Base-by-base conservation (phyloP, 1,284 basidiomycete species). In the Apiotrichum veenhuisii region DNA sequence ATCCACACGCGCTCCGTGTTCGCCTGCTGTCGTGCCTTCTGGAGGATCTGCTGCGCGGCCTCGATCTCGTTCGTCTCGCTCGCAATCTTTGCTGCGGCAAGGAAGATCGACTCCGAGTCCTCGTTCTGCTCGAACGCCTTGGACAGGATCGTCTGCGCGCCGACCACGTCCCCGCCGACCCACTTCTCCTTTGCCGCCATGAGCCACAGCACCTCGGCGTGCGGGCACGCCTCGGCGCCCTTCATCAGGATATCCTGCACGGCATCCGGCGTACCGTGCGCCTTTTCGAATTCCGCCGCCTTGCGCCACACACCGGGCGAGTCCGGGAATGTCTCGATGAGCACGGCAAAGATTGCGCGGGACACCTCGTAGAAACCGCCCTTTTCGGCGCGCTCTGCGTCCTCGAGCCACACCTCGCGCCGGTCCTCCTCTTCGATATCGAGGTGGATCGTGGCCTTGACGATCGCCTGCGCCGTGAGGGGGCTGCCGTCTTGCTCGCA, bases 151-250 rank as follows among this genome's bases (percentile, higher is more conserved):
- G 86, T 84, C 48, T 94, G 86, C 0, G 95, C 91, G 15, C 86
- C 88, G 1, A 86, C 83, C 12, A 98, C 87, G 69, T 98, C 91
- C 10, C 89, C 89, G 11, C 85, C 84, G 12, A 90, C 72, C 91
- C 92, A 95, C 71, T 90, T 90, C 78, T 97, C 92, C 76, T 96
- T 94, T 3, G 95, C 95, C 54, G 88, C 86, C 89, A 96, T 94
- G 45, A 98, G 83, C 95, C 96, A 98, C 1, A 98, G 80, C 0
- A 91, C 87, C 75, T 98, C 95, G 1, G 92, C 92, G 64, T 93
- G 89, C 1, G 95, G 94, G 70, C 91, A 95, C 71, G 89, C 85
- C 55, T 87, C 81, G 20, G 95, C 91, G 0, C 94, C 93, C 42
- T 87, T 84, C 50, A 82, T 82, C 40, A 98, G 82, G 2, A 98